These are phyloP conservation scores for Chytriomyces sp. DNA, from an alignment of 192 early-diverging fungal species.

Conservation along the genomic window DNA sequence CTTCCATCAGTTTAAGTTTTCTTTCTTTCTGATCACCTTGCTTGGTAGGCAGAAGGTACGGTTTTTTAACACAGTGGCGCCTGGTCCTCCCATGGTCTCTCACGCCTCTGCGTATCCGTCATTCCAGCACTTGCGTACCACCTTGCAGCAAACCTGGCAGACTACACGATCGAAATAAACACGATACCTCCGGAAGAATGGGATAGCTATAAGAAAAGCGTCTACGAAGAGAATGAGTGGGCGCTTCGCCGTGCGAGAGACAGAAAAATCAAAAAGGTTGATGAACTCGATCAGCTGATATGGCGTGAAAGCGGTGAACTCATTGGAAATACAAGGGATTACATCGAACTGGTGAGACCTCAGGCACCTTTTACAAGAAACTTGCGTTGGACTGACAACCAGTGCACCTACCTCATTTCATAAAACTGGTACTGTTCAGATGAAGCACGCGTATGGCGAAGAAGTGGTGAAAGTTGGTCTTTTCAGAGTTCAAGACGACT, in stretches of 20 bases:
- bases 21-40: background rate
- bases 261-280: constrained; percentile 14
- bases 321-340: constrained; percentile 31
- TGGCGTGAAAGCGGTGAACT: constrained; percentile 31
- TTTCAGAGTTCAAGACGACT: constrained; percentile 3
- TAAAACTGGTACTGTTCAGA: constrained; percentile 5
- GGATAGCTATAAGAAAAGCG: constrained; percentile 3
- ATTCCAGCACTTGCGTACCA: constrained; percentile 22
- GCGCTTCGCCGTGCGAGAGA: constrained; percentile 22
- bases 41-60: too few species aligned
- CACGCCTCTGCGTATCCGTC: background rate
- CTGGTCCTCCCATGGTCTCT: background rate
- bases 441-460: constrained; percentile 27
- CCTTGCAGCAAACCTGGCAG: constrained; percentile 23
- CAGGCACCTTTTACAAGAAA: background rate
- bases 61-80: background rate
- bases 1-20: background rate
- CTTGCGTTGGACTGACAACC: background rate
- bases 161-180: constrained; percentile 27
- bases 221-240: constrained; percentile 25
- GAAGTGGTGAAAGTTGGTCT: constrained; percentile 7
- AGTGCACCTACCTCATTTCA: background rate
- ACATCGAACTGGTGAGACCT: constrained; percentile 13
- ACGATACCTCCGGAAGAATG: constrained; percentile 13
- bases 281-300: constrained; percentile 23